Base-by-base conservation (phyloP, 306 rosid species). In the Casuarina equisetifolia region DNA sequence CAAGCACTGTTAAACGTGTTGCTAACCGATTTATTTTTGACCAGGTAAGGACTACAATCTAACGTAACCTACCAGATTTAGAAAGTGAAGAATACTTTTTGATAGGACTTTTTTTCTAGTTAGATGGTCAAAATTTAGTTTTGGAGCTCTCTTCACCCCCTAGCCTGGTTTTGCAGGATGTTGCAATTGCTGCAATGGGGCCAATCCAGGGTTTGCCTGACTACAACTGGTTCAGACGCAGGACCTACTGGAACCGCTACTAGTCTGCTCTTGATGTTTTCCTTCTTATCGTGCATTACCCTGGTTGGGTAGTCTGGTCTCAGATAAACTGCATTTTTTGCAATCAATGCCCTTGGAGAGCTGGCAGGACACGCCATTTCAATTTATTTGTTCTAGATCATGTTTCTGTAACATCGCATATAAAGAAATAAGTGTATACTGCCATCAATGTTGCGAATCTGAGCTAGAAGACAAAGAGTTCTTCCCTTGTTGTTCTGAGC, bases 151-250 rank as follows among this genome's bases (percentile, higher is more conserved):
- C 20, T 57, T 78, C 20, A 36, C 79, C 11, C 46, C 51, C 46
- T 82, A 25, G 53, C n/a, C 36, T 79, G 16, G 45, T 78, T 40
- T 46, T 70, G 73, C 89, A 94, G 98, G 98, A 94, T 83, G 11
- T 94, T 71, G 97, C 93, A 40, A 94, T 94, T 79, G 96, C 97
- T 12, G 97, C 98, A 9, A 68, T 92, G 91, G 98, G 98, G 61
- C 98, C 98, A 6, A 74, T 94, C 84, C 91, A 88, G 76, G 75
- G 78, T 25, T 84, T 94, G 84, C 98, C 96, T 0, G 97, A 94
- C 86, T 94, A 92, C 91, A 94, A 94, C 89, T 86, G 94, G 96
- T 94, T 94, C 91, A 94, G 98, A 83, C 96, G 97, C 90, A 85
- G 98, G 85, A 94, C 98, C 74, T 94, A 90, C 94, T 92, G 98